phyloP scores from a whole-genome alignment of 345 rosid species.

The Lagerstroemia speciosa region DNA sequence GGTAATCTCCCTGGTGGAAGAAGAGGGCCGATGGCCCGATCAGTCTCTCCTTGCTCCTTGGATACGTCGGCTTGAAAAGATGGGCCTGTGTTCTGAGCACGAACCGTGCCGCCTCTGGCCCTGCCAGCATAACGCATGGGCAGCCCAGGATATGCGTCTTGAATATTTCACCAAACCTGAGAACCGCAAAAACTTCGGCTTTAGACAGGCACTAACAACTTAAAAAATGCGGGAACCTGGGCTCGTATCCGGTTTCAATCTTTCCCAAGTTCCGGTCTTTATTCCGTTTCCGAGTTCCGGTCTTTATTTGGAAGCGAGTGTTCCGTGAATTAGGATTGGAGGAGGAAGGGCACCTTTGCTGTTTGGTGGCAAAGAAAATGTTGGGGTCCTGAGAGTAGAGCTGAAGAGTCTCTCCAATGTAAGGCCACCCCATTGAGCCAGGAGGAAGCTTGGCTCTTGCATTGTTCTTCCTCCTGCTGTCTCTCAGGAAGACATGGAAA shows the following conservation, averaged over 20 bases:
- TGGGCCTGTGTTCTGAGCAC: constrained; percentile 62
- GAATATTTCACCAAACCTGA: constrained; percentile 84
- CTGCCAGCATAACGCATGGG: constrained; percentile 84
- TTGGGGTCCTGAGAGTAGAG: constrained; percentile 65
- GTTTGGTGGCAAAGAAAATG: constrained; percentile 46
- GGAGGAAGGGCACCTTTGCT: constrained; percentile 34
- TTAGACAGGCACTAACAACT: no score
- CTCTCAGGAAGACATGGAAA: constrained; percentile 11
- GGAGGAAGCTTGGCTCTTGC: constrained; percentile 42
- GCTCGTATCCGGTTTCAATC: no score
- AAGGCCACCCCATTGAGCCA: constrained; percentile 73
- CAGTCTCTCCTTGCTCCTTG: constrained; percentile 77
- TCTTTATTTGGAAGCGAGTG: no score
- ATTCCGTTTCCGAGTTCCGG: no score
- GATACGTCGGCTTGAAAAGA: constrained; percentile 85
- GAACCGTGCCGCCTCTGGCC: constrained; percentile 80
- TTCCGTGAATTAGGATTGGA: background rate
- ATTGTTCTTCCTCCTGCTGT: constrained; percentile 9
- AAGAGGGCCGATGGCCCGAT: constrained; percentile 80
- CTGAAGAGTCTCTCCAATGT: constrained; percentile 59
- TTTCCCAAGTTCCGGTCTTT: no score
- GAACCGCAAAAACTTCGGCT: background rate
- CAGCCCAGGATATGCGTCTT: constrained; percentile 84
- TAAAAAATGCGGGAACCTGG: no score
- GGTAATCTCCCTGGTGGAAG: constrained; percentile 84